phyloP scores from a whole-genome alignment of 2,329 filamentous ascomycete species.

The Cladophialophora immunda region DNA sequence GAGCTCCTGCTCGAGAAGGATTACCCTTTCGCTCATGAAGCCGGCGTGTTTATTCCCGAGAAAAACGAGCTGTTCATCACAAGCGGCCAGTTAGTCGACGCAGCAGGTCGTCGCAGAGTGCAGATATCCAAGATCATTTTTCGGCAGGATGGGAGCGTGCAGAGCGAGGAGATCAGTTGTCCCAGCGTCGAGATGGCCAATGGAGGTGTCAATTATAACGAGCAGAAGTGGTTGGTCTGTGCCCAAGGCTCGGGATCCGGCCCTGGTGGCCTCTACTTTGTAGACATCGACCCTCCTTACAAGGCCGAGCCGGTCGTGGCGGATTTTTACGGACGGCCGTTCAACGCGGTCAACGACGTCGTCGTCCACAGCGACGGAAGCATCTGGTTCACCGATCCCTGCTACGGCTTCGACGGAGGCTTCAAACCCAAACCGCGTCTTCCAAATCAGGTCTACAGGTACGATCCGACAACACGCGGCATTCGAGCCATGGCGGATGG shows the following conservation, averaged over 20 bases:
- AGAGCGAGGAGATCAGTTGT: constrained; percentile 12
- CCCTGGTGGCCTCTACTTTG: constrained; percentile 5
- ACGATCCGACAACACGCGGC: constrained; percentile 43
- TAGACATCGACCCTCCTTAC: neutral
- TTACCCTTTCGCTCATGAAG: constrained; percentile 62
- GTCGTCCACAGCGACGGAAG: constrained; percentile 48
- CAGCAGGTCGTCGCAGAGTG: constrained; percentile 2
- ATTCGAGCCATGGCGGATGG: constrained; percentile 50
- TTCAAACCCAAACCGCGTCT: constrained; percentile 45
- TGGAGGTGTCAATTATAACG: constrained; percentile 40
- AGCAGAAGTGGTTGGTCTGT: constrained; percentile 40
- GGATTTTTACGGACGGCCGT: constrained; percentile 30
- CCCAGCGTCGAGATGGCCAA: constrained; percentile 21
- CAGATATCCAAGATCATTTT: constrained; percentile 8
- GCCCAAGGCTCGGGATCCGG: constrained; percentile 48
- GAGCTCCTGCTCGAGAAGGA: constrained; percentile 51
- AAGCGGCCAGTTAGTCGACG: constrained; percentile 45
- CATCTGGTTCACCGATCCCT: constrained; percentile 52
- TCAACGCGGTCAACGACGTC: constrained; percentile 52
- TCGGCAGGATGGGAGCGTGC: constrained; percentile 35
- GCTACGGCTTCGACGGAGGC: constrained; percentile 48
- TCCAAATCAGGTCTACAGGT: constrained; percentile 51
- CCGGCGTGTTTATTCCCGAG: constrained; percentile 48
- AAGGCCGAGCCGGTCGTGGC: constrained; percentile 9
- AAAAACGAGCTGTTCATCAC: constrained; percentile 50